A percentile compares a stretch with the other conserved stretches of the same genome.
These are phyloP conservation scores for Saccharomycopsis schoenii DNA, from an alignment of 805 yeast species.

Conservation along the genomic window DNA sequence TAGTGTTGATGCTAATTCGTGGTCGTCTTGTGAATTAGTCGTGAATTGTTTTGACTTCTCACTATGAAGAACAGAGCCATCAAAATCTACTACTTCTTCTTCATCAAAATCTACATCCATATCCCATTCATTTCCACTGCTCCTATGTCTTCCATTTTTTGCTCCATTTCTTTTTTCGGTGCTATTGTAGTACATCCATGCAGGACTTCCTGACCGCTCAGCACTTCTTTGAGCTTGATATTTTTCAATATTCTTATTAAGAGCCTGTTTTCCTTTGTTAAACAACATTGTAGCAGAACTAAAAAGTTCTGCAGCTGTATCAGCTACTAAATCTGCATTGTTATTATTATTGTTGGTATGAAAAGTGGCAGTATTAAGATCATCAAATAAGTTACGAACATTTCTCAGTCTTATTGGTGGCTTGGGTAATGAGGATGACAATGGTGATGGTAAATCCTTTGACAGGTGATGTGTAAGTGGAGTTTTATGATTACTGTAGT, in stretches of 20 bases:
- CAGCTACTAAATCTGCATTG: neutral
- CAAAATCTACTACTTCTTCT: conserved; percentile 26
- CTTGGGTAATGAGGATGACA: too few species aligned
- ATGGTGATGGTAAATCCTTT: neutral
- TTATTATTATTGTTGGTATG: neutral
- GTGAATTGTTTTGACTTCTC: neutral
- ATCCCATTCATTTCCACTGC: conserved; percentile 29
- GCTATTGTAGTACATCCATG: conserved; percentile 57
- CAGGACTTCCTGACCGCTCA: conserved; percentile 37
- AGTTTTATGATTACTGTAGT: neutral
- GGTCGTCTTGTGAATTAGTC: neutral
- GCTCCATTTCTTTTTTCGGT: neutral
- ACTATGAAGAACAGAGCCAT: conserved; percentile 10
- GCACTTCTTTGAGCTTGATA: conserved; percentile 18
- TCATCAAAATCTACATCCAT: conserved; percentile 39
- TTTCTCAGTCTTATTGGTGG: neutral
- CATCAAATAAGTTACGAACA: neutral
- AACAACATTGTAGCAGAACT: conserved; percentile 24
- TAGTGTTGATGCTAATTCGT: neutral
- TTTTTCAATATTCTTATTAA: conserved; percentile 21
- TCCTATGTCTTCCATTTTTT: conserved; percentile 24
- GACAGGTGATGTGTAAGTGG: neutral
- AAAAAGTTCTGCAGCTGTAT: conserved; percentile 17
- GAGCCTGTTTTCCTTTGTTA: conserved; percentile 25
- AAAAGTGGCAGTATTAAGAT: neutral